Conservation (phyloP, 139 green algal species). For the Chlamydomonas schloesseri region DNA sequence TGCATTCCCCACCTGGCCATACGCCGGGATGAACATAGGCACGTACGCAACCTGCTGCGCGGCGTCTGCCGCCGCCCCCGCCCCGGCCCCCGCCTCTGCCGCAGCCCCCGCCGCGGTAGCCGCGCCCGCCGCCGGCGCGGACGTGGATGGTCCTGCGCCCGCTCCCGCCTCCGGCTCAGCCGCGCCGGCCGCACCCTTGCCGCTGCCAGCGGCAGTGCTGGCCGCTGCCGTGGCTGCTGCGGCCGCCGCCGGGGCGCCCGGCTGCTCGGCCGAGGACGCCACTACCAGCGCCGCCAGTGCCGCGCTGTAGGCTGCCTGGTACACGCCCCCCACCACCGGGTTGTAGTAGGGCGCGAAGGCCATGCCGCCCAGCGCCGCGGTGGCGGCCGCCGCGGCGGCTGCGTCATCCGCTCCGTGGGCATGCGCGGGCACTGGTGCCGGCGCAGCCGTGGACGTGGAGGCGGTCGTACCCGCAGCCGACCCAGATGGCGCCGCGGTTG, state of each 20-base stretch:
- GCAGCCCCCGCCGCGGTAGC: conserved; percentile 12
- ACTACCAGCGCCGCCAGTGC: conserved; percentile 40
- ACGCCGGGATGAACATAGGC: conserved; percentile 8
- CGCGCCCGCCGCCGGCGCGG: background rate
- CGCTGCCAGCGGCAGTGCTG: background rate
- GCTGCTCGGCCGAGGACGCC: background rate
- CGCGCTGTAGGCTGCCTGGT: conserved; percentile 67
- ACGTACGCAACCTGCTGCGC: conserved; percentile 25
- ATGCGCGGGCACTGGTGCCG: too few relatives aligned
- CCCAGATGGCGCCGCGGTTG: too few relatives aligned
- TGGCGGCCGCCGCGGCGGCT: background rate
- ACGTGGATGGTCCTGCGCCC: conserved; percentile 3
- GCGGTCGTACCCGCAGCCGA: too few relatives aligned
- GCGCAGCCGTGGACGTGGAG: too few relatives aligned
- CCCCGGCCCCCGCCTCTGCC: conserved; percentile 25
- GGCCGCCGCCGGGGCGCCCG: background rate
- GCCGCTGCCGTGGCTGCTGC: background rate
- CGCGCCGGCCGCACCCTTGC: background rate
- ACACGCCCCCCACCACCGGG: conserved; percentile 54
- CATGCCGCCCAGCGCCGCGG: background rate
- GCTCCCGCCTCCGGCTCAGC: background rate
- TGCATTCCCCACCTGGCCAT: background rate
- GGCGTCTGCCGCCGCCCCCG: background rate
- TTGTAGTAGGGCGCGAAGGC: conserved; percentile 43
- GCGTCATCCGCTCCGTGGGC: too few relatives aligned